Conservation (phyloP, 2,329 filamentous ascomycete genomes). For the Diaporthe vaccinii region DNA sequence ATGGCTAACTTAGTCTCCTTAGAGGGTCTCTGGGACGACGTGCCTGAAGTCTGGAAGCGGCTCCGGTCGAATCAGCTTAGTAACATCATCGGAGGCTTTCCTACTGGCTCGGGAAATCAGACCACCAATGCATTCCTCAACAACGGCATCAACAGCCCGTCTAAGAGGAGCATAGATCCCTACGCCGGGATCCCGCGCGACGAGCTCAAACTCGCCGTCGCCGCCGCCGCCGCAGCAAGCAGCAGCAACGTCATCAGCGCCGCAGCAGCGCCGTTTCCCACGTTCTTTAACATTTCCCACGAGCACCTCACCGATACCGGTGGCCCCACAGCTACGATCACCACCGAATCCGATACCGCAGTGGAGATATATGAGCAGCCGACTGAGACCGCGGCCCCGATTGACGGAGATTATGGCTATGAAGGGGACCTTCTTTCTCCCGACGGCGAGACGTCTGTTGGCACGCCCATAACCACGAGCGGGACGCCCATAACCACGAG, state of each 20-base stretch:
- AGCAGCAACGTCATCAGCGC: background rate
- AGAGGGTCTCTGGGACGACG: too few relatives aligned
- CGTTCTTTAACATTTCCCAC: background rate
- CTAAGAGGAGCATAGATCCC: too few relatives aligned
- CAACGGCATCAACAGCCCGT: too few relatives aligned
- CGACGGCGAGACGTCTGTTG: background rate
- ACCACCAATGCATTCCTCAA: too few relatives aligned
- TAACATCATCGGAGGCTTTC: too few relatives aligned
- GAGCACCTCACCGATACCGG: background rate
- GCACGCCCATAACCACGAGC: background rate
- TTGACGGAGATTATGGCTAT: background rate
- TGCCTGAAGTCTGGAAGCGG: too few relatives aligned
- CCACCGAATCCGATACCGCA: background rate
- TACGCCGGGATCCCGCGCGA: too few relatives aligned
- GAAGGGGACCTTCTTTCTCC: background rate
- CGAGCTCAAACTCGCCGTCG: too few relatives aligned
- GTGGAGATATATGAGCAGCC: background rate
- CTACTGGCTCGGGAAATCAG: too few relatives aligned
- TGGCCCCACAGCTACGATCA: background rate
- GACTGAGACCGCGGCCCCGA: background rate
- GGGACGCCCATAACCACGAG: background rate
- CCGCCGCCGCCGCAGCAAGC: too few relatives aligned
- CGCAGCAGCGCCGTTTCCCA: background rate
- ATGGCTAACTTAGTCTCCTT: too few relatives aligned
- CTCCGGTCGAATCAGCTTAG: too few relatives aligned